A percentile compares a stretch with the other conserved stretches of the same genome.
phyloP scores from a whole-genome alignment of 1,284 basidiomycete genomes.

The Boletus smithii region DNA sequence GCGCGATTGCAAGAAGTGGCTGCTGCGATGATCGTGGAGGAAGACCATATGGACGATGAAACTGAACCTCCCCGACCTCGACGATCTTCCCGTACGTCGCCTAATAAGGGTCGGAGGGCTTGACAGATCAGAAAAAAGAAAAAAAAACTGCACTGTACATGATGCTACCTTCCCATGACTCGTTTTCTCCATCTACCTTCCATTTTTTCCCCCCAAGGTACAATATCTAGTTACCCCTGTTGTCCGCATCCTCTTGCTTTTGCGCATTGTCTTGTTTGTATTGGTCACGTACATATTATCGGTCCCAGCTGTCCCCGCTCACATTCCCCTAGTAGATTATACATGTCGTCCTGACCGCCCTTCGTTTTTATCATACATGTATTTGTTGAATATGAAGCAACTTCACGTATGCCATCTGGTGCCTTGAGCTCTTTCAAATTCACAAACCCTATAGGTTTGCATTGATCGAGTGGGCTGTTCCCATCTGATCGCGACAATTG shows the following conservation, averaged over 20 bases:
- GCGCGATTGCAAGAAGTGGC: slow-evolving; percentile 28
- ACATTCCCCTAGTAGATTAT: slow-evolving; percentile 7
- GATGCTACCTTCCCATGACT: slow-evolving; percentile 2
- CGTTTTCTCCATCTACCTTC: slow-evolving; percentile 4
- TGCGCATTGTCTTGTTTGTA: slow-evolving; percentile 14
- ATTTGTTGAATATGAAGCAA: slow-evolving; percentile 14
- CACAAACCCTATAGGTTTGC: too few relatives aligned
- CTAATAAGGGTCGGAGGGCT: slow-evolving; percentile 19
- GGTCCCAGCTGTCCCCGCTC: slow-evolving; percentile 1
- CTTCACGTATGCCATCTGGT: neutral
- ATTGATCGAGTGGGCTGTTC: too few relatives aligned
- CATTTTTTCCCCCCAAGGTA: slow-evolving; percentile 2
- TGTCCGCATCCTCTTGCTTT: neutral
- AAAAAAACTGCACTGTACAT: neutral
- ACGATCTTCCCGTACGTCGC: slow-evolving; percentile 27
- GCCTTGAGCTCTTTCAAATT: too few relatives aligned
- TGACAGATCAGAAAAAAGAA: slow-evolving; percentile 4
- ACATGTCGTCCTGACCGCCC: slow-evolving; percentile 7
- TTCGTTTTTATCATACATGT: slow-evolving; percentile 26
- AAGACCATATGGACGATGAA: slow-evolving; percentile 29
- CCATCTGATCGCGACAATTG: too few relatives aligned
- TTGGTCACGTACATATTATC: too few relatives aligned
- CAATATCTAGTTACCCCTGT: slow-evolving; percentile 12
- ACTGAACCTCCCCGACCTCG: slow-evolving; percentile 23
- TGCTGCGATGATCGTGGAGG: slow-evolving; percentile 29